phyloP scores from a whole-genome alignment of 352 stramenopile species.

The Globisporangium solare region DNA sequence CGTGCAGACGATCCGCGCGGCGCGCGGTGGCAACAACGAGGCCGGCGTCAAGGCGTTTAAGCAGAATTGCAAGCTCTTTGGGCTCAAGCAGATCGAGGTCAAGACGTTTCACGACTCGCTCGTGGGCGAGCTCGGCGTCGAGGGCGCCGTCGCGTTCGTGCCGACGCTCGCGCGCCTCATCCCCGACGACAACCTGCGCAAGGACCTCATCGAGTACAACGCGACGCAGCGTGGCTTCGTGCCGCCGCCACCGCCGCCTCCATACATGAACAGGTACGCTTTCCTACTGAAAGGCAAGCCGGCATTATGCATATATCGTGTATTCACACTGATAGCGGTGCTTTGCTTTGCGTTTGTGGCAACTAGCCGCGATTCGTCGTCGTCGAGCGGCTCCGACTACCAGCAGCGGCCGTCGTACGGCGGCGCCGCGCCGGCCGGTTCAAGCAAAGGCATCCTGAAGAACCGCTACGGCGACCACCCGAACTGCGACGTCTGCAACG shows the following conservation, averaged over 20 bases:
- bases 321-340: no score
- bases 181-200: constrained; percentile 41
- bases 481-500: constrained; percentile 58
- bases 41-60: constrained; percentile 55
- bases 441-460: constrained; percentile 48
- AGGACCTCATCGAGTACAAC: constrained; percentile 53
- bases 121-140: constrained; percentile 36
- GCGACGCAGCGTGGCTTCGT: constrained; percentile 19
- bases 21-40: constrained; percentile 49
- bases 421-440: constrained; percentile 5
- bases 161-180: constrained; percentile 45
- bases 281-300: not conserved
- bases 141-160: constrained; percentile 39
- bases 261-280: constrained; percentile 5
- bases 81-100: constrained; percentile 51
- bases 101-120: constrained; percentile 49
- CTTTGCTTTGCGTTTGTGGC: not conserved
- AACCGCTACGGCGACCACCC: constrained; percentile 62
- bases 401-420: constrained; percentile 11
- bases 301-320: no score
- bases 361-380: constrained; percentile 27
- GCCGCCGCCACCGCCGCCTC: constrained; percentile 18
- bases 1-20: constrained; percentile 48
- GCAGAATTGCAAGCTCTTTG: constrained; percentile 54
- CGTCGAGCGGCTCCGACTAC: constrained; percentile 27